Evolutionary conservation across 2,329 filamentous ascomycete genomes (phyloP).

Genomic region (Cylindrodendrum hubeiense): DNA sequence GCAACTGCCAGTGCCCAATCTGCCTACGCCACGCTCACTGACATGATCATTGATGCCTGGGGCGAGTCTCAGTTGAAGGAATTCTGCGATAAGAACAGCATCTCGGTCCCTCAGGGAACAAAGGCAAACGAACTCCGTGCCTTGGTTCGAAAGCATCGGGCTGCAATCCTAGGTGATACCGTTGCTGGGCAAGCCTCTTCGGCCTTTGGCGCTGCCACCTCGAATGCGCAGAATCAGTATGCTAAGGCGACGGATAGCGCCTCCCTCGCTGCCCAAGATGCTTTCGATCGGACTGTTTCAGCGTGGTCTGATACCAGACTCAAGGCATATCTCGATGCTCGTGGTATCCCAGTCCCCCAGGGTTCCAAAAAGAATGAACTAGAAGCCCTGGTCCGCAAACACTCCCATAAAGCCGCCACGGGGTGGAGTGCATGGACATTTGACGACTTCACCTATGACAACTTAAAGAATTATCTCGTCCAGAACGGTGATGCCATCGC

Average conservation of each 20-base stretch:
- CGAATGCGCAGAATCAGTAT: conserved; percentile 80
- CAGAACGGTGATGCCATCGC: conserved; percentile 66
- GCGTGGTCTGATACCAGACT: conserved; percentile 82
- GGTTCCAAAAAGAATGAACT: conserved; percentile 79
- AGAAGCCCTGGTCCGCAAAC: conserved; percentile 78
- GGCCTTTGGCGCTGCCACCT: conserved; percentile 78
- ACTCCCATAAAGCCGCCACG: conserved; percentile 76
- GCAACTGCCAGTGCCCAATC: conserved; percentile 75
- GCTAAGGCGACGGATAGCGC: conserved; percentile 81
- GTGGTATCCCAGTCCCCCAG: conserved; percentile 81
- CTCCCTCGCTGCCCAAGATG: conserved; percentile 71
- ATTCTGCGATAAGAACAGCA: conserved; percentile 90
- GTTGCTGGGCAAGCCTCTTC: conserved; percentile 68
- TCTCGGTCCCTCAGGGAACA: conserved; percentile 89
- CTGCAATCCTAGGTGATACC: conserved; percentile 77
- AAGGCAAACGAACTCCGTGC: conserved; percentile 91
- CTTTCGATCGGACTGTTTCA: conserved; percentile 72
- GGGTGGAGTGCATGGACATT: conserved; percentile 83
- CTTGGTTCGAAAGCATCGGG: conserved; percentile 88
- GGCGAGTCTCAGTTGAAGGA: conserved; percentile 90
- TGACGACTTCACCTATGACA: conserved; percentile 80
- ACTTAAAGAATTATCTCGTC: conserved; percentile 71
- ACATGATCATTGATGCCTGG: conserved; percentile 91
- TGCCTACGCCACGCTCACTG: conserved; percentile 81
- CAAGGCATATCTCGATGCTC: conserved; percentile 83